phyloP scores from a whole-genome alignment of 2,329 filamentous ascomycete species.

The Nakataea oryzae region DNA sequence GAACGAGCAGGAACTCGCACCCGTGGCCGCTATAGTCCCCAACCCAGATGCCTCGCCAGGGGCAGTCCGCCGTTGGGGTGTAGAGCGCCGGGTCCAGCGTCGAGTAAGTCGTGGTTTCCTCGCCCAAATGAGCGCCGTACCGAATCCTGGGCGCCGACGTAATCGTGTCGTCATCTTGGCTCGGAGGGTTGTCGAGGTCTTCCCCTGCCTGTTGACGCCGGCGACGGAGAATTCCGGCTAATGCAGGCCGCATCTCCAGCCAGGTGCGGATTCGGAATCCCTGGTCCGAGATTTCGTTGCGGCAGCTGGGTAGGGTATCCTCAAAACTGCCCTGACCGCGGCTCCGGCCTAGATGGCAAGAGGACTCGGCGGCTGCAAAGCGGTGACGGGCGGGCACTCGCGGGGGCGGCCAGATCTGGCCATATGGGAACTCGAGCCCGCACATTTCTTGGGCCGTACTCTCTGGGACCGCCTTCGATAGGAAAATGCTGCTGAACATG shows the following conservation, averaged over 20 bases:
- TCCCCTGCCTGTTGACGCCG: neutral
- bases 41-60: slow-evolving; percentile 85
- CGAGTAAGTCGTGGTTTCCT: slow-evolving; percentile 50
- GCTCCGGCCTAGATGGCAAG: slow-evolving; percentile 5
- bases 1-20: slow-evolving; percentile 75
- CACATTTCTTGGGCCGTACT: slow-evolving; percentile 21
- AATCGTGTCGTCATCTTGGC: neutral
- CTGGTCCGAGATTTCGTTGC: slow-evolving; percentile 53
- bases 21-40: slow-evolving; percentile 85
- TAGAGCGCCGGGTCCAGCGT: slow-evolving; percentile 69
- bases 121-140: slow-evolving; percentile 36
- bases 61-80: slow-evolving; percentile 68
- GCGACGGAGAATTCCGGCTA: neutral
- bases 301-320: slow-evolving; percentile 17
- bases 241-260: slow-evolving; percentile 49
- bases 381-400: slow-evolving; percentile 55
- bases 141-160: slow-evolving; percentile 12
- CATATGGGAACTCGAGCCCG: slow-evolving; percentile 28
- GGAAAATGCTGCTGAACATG: slow-evolving; percentile 57
- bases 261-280: slow-evolving; percentile 68
- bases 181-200: neutral
- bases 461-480: slow-evolving; percentile 41
- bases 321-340: slow-evolving; percentile 1
- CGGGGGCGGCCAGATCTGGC: slow-evolving; percentile 65
- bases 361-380: slow-evolving; percentile 23